These are phyloP conservation scores for Trematosphaeria pertusa DNA, from an alignment of 2,329 filamentous ascomycete genomes.

Conservation along the genomic window DNA sequence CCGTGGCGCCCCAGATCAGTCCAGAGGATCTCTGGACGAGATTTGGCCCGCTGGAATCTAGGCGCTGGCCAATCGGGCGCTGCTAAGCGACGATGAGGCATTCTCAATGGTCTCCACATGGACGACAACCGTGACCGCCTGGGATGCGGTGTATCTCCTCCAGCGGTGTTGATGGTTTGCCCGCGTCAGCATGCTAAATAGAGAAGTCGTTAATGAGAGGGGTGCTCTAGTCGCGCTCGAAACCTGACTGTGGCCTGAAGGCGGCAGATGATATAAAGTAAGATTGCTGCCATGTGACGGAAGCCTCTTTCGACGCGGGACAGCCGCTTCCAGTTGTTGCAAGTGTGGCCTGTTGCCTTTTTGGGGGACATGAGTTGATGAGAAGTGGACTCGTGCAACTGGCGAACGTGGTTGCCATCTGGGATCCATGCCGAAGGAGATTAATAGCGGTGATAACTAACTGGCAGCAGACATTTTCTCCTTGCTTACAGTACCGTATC, in stretches of 20 bases:
- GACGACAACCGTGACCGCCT: conserved; percentile 7
- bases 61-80: conserved; percentile 31
- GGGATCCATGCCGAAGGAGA: conserved; percentile 13
- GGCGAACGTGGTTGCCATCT: conserved; percentile 19
- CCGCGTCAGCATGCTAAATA: too few relatives aligned
- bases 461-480: neutral
- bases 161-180: neutral
- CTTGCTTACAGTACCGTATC: neutral
- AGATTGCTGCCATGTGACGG: conserved; percentile 4
- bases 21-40: conserved; percentile 38
- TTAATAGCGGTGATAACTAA: conserved; percentile 3
- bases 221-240: neutral
- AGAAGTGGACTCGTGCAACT: conserved; percentile 8
- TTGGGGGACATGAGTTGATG: conserved; percentile 11
- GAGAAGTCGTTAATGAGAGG: neutral
- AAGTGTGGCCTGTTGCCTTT: conserved; percentile 13
- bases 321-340: conserved; percentile 18
- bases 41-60: conserved; percentile 31
- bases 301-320: conserved; percentile 18
- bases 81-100: neutral
- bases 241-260: conserved; percentile 4
- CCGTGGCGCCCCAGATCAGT: conserved; percentile 41
- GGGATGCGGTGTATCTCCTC: conserved; percentile 2
- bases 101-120: conserved; percentile 5
- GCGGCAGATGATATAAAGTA: conserved; percentile 3